A percentile compares a stretch with the other conserved stretches of the same genome.
These are phyloP conservation scores for Coniosporium tulheliwenetii DNA, from an alignment of 2,329 filamentous ascomycete species.

Conservation along the genomic window DNA sequence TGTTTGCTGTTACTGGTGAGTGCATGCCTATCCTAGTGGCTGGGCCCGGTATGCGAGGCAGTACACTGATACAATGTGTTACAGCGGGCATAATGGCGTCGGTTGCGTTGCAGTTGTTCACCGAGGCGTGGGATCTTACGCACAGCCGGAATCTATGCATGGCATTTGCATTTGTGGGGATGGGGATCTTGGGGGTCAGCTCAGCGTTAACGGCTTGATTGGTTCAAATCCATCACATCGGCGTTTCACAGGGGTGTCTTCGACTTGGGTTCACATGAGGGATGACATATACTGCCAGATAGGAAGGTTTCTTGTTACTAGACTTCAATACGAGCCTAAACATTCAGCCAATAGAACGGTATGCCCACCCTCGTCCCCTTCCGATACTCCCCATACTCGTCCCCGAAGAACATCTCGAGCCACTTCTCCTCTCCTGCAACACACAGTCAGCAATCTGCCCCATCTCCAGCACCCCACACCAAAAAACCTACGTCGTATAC, in stretches of 20 bases:
- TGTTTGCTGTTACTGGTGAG: conserved; percentile 62
- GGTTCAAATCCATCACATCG: too few relatives aligned
- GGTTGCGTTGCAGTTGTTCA: conserved; percentile 77
- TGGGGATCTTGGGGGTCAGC: conserved; percentile 74
- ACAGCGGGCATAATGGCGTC: conserved; percentile 82
- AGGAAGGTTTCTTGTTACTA: conserved; percentile 1
- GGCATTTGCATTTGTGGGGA: conserved; percentile 67
- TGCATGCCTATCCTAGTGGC: too few relatives aligned
- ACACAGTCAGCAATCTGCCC: conserved; percentile 1
- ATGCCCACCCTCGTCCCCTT: conserved; percentile 61
- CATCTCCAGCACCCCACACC: background rate
- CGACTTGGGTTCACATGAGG: too few relatives aligned
- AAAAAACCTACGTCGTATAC: conserved; percentile 46
- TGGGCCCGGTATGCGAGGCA: background rate
- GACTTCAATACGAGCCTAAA: too few relatives aligned
- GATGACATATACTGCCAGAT: too few relatives aligned
- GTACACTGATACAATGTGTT: background rate
- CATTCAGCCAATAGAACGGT: conserved; percentile 37
- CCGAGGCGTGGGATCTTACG: conserved; percentile 69
- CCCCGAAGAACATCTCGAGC: conserved; percentile 67
- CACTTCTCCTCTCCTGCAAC: conserved; percentile 56
- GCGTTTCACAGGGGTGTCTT: too few relatives aligned
- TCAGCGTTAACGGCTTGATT: conserved; percentile 58
- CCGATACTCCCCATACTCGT: conserved; percentile 64
- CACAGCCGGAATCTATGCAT: conserved; percentile 67